Percentiles rank a stretch among this genome's conserved stretches.
These are phyloP conservation scores for Fusarium solani-melongenae DNA, from an alignment of 2,329 filamentous ascomycete genomes.

Conservation along the genomic window DNA sequence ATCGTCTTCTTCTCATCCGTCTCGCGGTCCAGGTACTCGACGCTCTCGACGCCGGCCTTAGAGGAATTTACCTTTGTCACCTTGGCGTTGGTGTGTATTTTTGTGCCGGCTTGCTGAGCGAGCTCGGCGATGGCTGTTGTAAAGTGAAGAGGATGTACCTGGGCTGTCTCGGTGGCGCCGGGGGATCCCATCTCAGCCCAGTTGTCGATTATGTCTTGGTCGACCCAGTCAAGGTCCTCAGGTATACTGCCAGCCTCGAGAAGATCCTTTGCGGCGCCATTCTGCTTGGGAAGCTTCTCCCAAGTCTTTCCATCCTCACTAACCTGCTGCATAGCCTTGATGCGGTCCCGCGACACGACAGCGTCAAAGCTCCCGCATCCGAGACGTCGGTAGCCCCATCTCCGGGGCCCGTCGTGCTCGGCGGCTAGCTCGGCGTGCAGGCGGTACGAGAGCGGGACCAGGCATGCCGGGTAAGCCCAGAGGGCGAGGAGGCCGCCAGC, in stretches of 20 bases:
- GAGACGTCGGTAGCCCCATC: slow-evolving; percentile 88
- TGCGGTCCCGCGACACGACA: slow-evolving; percentile 50
- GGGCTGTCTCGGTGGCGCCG: slow-evolving; percentile 81
- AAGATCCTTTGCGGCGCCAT: slow-evolving; percentile 58
- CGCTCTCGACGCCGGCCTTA: slow-evolving; percentile 64
- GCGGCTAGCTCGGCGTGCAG: slow-evolving; percentile 87
- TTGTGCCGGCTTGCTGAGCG: slow-evolving; percentile 75
- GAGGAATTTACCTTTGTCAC: slow-evolving; percentile 75
- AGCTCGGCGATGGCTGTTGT: slow-evolving; percentile 85
- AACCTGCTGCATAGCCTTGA: slow-evolving; percentile 43
- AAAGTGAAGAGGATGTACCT: slow-evolving; percentile 93
- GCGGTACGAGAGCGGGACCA: slow-evolving; percentile 87
- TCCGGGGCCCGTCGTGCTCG: slow-evolving; percentile 79
- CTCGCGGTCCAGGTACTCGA: slow-evolving; percentile 69
- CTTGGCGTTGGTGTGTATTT: slow-evolving; percentile 72
- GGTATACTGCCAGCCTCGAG: slow-evolving; percentile 73
- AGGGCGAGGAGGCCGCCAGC: slow-evolving; percentile 89
- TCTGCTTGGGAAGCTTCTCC: slow-evolving; percentile 72
- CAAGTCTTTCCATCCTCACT: slow-evolving; percentile 57
- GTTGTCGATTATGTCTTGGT: slow-evolving; percentile 69
- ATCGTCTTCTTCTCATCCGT: slow-evolving; percentile 52
- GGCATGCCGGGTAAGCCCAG: slow-evolving; percentile 88
- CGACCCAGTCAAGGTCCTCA: slow-evolving; percentile 85
- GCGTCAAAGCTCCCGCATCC: slow-evolving; percentile 73
- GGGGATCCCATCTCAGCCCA: slow-evolving; percentile 85